phyloP scores from a whole-genome alignment of 1,139 yeast species.

The Insectozyma bohioensis region DNA sequence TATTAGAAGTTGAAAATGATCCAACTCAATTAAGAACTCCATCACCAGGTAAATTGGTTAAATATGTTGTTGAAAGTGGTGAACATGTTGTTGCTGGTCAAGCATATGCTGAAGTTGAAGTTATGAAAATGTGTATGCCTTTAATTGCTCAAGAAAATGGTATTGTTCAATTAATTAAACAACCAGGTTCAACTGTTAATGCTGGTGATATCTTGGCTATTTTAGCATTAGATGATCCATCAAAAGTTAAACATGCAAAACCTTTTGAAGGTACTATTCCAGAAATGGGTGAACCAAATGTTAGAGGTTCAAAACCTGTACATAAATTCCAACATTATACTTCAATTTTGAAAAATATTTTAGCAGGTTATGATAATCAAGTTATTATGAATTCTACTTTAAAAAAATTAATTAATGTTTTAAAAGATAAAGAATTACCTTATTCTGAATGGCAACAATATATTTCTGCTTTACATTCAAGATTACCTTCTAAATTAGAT shows the following conservation, averaged over 20 bases:
- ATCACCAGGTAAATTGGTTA: slow-evolving; percentile 96
- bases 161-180: slow-evolving; percentile 86
- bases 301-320: slow-evolving; percentile 81
- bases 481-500: slow-evolving; percentile 80
- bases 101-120: slow-evolving; percentile 97
- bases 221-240: slow-evolving; percentile 91
- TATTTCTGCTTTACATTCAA: slow-evolving; percentile 87
- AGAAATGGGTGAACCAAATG: slow-evolving; percentile 76
- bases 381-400: slow-evolving; percentile 86
- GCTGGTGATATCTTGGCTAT: slow-evolving; percentile 98
- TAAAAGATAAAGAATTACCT: slow-evolving; percentile 82
- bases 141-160: slow-evolving; percentile 92
- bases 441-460: slow-evolving; percentile 88
- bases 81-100: slow-evolving; percentile 92
- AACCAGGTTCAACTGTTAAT: slow-evolving; percentile 95
- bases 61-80: slow-evolving; percentile 91
- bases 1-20: slow-evolving; percentile 91
- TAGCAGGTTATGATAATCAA: slow-evolving; percentile 92
- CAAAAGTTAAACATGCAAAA: slow-evolving; percentile 93
- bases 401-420: slow-evolving; percentile 65
- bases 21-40: slow-evolving; percentile 99
- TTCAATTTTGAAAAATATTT: slow-evolving; percentile 68
- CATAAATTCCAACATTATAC: slow-evolving; percentile 66
- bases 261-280: slow-evolving; percentile 96
- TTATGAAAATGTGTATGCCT: slow-evolving; percentile 98